Conservation (phyloP, 2,329 filamentous ascomycete species). For the Periconia macrospinosa region DNA sequence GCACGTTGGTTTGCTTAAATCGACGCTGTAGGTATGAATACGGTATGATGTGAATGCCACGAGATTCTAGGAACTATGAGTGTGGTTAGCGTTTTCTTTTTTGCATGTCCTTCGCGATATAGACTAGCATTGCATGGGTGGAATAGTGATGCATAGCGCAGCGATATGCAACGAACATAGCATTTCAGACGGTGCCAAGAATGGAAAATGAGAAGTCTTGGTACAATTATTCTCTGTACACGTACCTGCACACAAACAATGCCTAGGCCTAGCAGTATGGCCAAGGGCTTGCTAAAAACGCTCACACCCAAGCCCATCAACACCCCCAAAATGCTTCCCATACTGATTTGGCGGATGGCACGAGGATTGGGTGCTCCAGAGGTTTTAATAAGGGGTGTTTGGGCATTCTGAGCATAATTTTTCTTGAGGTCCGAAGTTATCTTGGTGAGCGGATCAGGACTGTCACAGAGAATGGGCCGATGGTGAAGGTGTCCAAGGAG, state of each 20-base stretch:
- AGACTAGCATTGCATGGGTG: background rate
- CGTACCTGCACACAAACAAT: slow-evolving; percentile 66
- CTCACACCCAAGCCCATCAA: slow-evolving; percentile 64
- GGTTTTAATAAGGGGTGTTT: slow-evolving; percentile 41
- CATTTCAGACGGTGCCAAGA: background rate
- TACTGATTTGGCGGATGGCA: slow-evolving; percentile 49
- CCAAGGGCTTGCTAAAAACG: slow-evolving; percentile 71
- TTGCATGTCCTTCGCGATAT: background rate
- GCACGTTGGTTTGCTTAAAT: slow-evolving; percentile 53
- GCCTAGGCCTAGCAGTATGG: slow-evolving; percentile 66
- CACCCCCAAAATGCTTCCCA: slow-evolving; percentile 50
- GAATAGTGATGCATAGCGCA: background rate
- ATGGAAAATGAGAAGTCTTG: background rate
- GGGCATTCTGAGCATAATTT: slow-evolving; percentile 43
- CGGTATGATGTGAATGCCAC: slow-evolving; percentile 55
- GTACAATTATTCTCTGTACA: background rate
- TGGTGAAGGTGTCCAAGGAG: slow-evolving; percentile 32
- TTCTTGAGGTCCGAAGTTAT: slow-evolving; percentile 40
- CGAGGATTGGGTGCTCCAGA: slow-evolving; percentile 45
- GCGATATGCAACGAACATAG: background rate
- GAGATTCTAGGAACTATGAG: slow-evolving; percentile 53
- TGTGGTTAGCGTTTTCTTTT: slow-evolving; percentile 18
- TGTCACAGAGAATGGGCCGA: slow-evolving; percentile 42
- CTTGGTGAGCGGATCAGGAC: slow-evolving; percentile 35
- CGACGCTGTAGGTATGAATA: slow-evolving; percentile 54